Conservation (phyloP, 1,284 basidiomycete species). For the Cystobasidium sp. region DNA sequence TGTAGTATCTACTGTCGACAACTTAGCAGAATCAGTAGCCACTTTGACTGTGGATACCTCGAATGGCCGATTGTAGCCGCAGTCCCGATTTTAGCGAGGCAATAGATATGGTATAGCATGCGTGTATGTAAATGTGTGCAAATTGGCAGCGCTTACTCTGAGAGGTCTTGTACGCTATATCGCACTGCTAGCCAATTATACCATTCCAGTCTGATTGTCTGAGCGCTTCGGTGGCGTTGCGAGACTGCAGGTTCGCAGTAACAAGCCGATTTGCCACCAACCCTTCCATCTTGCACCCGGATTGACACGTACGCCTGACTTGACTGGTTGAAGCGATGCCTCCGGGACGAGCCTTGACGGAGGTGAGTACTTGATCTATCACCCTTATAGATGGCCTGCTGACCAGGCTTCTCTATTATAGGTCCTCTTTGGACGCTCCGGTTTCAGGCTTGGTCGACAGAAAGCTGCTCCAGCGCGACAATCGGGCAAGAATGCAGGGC, state of each 20-base stretch:
- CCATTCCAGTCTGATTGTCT: background rate
- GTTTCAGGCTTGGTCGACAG: conserved; percentile 17
- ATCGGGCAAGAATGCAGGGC: conserved; percentile 1
- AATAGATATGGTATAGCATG: no score
- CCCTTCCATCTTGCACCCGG: background rate
- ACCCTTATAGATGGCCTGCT: background rate
- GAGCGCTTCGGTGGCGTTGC: background rate
- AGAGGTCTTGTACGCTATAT: no score
- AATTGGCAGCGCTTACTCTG: no score
- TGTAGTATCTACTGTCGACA: background rate
- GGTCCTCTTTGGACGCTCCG: conserved; percentile 39
- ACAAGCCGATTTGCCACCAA: background rate
- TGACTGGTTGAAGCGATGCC: conserved; percentile 19
- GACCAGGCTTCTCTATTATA: background rate
- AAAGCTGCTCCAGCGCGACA: conserved; percentile 15
- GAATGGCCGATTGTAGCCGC: no score
- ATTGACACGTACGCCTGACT: conserved; percentile 1
- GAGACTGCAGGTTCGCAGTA: background rate
- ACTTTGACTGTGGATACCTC: no score
- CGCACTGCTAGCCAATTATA: background rate
- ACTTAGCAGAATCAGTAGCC: background rate
- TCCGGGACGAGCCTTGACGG: conserved; percentile 32
- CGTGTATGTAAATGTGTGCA: no score
- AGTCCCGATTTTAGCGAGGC: no score
- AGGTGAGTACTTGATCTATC: conserved; percentile 11